Conservation (phyloP, 345 rosid genomes). For the Nasturtium officinale region DNA sequence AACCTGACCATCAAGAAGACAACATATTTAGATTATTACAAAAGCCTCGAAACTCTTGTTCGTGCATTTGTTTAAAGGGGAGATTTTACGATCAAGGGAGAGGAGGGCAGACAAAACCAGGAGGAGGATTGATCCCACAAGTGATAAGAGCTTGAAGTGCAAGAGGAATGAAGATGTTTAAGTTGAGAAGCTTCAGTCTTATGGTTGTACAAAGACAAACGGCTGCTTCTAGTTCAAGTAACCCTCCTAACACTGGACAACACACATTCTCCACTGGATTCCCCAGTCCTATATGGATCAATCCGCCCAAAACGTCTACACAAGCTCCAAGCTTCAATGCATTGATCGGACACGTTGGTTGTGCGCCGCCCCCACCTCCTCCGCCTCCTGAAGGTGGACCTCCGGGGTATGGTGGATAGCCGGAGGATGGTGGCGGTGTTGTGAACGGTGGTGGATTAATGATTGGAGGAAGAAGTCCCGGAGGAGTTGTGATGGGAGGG, state of each 20-base stretch:
- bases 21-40: conserved; percentile 25
- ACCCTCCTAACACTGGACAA: conserved; percentile 69
- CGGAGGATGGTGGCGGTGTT: conserved; percentile 54
- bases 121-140: conserved; percentile 76
- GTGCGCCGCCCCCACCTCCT: conserved; percentile 51
- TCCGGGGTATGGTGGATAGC: conserved; percentile 48
- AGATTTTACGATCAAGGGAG: conserved; percentile 30
- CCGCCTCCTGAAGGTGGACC: conserved; percentile 47
- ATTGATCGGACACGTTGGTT: conserved; percentile 63
- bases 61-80: not conserved
- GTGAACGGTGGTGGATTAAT: conserved; percentile 46
- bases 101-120: conserved; percentile 72
- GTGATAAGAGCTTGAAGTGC: conserved; percentile 75
- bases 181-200: conserved; percentile 70
- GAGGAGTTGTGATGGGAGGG: conserved; percentile 40
- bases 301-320: conserved; percentile 68
- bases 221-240: conserved; percentile 74
- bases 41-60: conserved; percentile 18
- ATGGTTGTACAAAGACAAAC: conserved; percentile 76
- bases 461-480: conserved; percentile 49
- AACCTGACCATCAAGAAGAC: conserved; percentile 14
- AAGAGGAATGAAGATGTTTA: conserved; percentile 66
- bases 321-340: conserved; percentile 72
- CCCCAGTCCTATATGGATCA: conserved; percentile 72
- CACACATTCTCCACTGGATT: conserved; percentile 69